These are phyloP conservation scores for Pythium rishiriense DNA, from an alignment of 352 stramenopile genomes.

Conservation along the genomic window DNA sequence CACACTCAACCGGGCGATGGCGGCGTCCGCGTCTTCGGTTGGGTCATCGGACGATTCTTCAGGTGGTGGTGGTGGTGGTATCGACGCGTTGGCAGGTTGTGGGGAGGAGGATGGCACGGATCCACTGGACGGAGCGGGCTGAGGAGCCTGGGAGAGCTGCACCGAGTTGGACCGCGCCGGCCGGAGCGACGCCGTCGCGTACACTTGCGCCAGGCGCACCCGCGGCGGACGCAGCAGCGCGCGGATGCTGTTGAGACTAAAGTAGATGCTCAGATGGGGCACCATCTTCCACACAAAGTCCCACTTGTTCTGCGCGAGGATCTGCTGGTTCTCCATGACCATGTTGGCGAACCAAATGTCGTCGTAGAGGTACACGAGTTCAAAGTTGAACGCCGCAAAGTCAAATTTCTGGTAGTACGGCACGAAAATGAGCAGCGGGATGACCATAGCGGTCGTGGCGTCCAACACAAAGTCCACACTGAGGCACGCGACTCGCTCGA, in stretches of 20 bases:
- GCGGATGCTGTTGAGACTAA: slow-evolving; percentile 25
- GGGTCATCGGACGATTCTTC: not conserved
- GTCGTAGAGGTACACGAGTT: slow-evolving; percentile 36
- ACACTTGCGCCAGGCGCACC: not conserved
- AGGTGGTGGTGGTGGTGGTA: too few species aligned
- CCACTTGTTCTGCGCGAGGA: slow-evolving; percentile 34
- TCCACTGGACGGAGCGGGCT: not conserved
- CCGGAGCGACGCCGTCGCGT: not conserved
- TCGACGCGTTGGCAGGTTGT: too few species aligned
- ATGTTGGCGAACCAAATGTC: slow-evolving; percentile 45
- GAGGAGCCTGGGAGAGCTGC: not conserved
- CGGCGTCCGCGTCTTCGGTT: not conserved
- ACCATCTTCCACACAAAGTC: slow-evolving; percentile 33
- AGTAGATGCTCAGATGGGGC: slow-evolving; percentile 40
- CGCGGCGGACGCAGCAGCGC: slow-evolving; percentile 20
- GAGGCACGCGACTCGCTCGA: slow-evolving; percentile 33
- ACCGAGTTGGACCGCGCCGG: not conserved
- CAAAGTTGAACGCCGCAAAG: slow-evolving; percentile 34
- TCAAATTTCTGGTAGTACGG: slow-evolving; percentile 38
- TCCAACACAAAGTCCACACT: slow-evolving; percentile 33
- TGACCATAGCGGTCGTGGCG: slow-evolving; percentile 26
- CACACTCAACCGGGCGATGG: too few species aligned
- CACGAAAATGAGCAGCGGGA: slow-evolving; percentile 39
- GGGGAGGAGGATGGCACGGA: too few species aligned
- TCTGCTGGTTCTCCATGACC: slow-evolving; percentile 44